These are phyloP conservation scores for Parathielavia hyrcaniae DNA, from an alignment of 495 filamentous ascomycete genomes.

Conservation along the genomic window DNA sequence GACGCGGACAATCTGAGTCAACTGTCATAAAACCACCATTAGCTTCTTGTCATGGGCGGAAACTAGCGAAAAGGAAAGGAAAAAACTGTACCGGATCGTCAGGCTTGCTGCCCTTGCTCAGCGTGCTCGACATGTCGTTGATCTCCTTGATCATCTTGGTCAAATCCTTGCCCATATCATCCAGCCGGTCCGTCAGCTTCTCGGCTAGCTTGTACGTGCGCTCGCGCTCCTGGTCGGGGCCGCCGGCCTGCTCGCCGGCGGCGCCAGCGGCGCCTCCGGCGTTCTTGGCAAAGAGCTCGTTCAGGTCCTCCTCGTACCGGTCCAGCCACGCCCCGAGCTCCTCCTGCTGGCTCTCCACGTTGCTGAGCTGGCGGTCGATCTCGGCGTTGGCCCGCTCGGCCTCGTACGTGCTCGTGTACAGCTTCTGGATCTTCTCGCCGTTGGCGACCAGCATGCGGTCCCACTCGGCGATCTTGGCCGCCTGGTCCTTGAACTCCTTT, in stretches of 20 bases:
- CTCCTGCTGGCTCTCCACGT: slow-evolving; percentile 85
- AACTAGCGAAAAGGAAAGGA: not conserved
- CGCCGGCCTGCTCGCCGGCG: slow-evolving; percentile 59
- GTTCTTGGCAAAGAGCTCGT: slow-evolving; percentile 73
- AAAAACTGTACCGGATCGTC: slow-evolving; percentile 77
- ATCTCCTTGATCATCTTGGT: slow-evolving; percentile 96
- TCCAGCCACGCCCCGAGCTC: slow-evolving; percentile 80
- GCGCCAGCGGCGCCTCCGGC: slow-evolving; percentile 4
- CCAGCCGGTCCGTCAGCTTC: slow-evolving; percentile 76
- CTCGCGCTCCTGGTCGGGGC: slow-evolving; percentile 91
- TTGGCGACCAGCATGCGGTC: slow-evolving; percentile 88
- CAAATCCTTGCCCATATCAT: slow-evolving; percentile 86
- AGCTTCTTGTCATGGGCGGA: slow-evolving; percentile 11
- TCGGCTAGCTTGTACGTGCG: slow-evolving; percentile 89
- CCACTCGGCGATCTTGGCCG: slow-evolving; percentile 80
- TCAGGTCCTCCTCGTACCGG: slow-evolving; percentile 82
- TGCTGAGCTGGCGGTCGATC: slow-evolving; percentile 80
- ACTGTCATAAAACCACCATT: slow-evolving; percentile 44
- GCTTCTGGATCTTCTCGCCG: slow-evolving; percentile 80
- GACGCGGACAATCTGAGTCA: slow-evolving; percentile 88
- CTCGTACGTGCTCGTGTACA: slow-evolving; percentile 80
- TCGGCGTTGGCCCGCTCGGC: slow-evolving; percentile 85
- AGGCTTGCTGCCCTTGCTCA: slow-evolving; percentile 80
- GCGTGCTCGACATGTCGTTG: slow-evolving; percentile 72
- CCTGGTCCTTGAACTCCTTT: slow-evolving; percentile 87